Percentiles rank a stretch among this genome's conserved stretches.
Evolutionary conservation across 768 basidiomycete genomes (phyloP).

Genomic region (Paxillus involutus): DNA sequence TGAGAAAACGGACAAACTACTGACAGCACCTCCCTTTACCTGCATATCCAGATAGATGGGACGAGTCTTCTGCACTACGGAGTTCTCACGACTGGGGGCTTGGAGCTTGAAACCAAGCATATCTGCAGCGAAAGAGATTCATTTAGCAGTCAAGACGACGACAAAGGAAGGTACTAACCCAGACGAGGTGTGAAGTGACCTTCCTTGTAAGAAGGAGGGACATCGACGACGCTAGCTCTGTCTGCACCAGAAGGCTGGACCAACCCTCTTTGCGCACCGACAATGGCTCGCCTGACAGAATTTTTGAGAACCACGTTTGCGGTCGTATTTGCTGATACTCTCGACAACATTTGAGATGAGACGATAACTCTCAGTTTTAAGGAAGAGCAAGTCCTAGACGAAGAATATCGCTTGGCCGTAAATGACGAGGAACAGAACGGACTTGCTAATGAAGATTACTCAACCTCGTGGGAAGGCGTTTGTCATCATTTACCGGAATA

Average conservation of each 20-base stretch:
- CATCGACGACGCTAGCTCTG: slow-evolving; percentile 78
- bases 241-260: slow-evolving; percentile 84
- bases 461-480: not conserved
- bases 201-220: slow-evolving; percentile 72
- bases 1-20: slow-evolving; percentile 4
- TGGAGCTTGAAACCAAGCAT: slow-evolving; percentile 89
- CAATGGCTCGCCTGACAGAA: slow-evolving; percentile 19
- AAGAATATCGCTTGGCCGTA: not conserved
- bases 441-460: not conserved
- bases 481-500: too few relatives aligned
- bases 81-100: slow-evolving; percentile 56
- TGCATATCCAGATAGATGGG: slow-evolving; percentile 99
- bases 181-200: slow-evolving; percentile 67
- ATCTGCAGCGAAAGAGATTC: slow-evolving; percentile 44
- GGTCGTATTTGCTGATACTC: slow-evolving; percentile 43
- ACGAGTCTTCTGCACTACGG: slow-evolving; percentile 59
- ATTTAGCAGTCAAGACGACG: not conserved
- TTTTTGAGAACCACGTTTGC: slow-evolving; percentile 25
- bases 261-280: slow-evolving; percentile 51
- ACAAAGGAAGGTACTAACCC: slow-evolving; percentile 42
- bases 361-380: slow-evolving; percentile 5
- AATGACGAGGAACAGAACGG: not conserved
- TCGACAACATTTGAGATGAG: slow-evolving; percentile 52
- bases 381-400: slow-evolving; percentile 13
- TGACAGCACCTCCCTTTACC: slow-evolving; percentile 41